Conservation (phyloP, 2,329 filamentous ascomycete species). For the Dissoconium aciculare region DNA sequence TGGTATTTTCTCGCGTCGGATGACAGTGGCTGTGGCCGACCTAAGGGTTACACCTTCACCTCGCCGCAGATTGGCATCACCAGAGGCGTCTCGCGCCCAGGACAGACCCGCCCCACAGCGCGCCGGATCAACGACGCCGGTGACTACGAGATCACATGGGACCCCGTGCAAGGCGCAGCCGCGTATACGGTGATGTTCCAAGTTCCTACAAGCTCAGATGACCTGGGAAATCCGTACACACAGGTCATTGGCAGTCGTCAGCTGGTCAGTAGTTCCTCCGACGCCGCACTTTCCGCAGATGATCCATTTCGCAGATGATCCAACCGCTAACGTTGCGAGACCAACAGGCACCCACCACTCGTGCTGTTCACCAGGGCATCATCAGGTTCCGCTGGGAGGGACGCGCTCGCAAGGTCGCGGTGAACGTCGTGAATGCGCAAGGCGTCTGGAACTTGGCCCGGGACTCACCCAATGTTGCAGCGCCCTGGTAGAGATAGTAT, state of each 20-base stretch:
- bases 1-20: conserved; percentile 2
- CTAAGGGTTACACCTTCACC: conserved; percentile 1
- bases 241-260: not conserved
- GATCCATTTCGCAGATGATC: no score
- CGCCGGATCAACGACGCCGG: conserved; percentile 2
- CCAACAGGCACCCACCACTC: not conserved
- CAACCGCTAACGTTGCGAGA: no score
- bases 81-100: conserved; percentile 1
- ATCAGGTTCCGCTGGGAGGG: not conserved
- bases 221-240: not conserved
- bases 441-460: not conserved
- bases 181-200: conserved; percentile 2
- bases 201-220: conserved; percentile 1
- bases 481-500: no score
- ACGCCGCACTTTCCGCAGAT: not conserved
- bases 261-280: not conserved
- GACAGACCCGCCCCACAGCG: not conserved
- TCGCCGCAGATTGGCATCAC: not conserved
- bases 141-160: conserved; percentile 2
- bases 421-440: not conserved
- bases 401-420: not conserved
- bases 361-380: not conserved
- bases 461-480: not conserved
- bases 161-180: not conserved
- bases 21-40: not conserved